phyloP scores from a whole-genome alignment of 2,329 filamentous ascomycete genomes.

The Colletotrichum lentis region DNA sequence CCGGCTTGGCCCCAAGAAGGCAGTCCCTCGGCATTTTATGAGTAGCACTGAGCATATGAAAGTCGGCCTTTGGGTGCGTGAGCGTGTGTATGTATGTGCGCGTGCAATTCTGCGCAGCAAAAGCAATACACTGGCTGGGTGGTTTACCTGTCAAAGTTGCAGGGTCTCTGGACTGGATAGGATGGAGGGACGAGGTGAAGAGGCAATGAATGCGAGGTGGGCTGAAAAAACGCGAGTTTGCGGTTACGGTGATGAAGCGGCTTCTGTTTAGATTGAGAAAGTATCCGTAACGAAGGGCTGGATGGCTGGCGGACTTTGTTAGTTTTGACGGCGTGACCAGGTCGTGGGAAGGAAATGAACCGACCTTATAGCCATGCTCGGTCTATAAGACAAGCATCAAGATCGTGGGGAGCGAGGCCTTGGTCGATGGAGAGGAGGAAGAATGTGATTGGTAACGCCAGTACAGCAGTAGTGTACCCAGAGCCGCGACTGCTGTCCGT shows the following conservation, averaged over 20 bases:
- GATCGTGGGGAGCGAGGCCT: neutral
- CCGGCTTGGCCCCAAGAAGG: slow-evolving; percentile 19
- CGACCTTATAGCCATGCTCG: neutral
- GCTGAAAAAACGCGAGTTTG: slow-evolving; percentile 5
- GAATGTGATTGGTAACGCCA: too few relatives aligned
- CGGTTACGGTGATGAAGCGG: neutral
- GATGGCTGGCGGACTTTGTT: slow-evolving; percentile 11
- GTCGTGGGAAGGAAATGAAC: neutral
- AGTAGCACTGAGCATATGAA: slow-evolving; percentile 36
- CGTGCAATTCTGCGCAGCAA: slow-evolving; percentile 7
- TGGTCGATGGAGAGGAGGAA: slow-evolving; percentile 2
- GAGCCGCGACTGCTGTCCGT: too few relatives aligned
- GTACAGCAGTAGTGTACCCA: too few relatives aligned
- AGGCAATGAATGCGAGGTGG: neutral
- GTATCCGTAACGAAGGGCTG: neutral
- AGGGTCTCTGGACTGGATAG: neutral
- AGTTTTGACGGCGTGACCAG: neutral
- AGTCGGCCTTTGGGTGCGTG: slow-evolving; percentile 23
- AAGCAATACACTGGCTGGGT: slow-evolving; percentile 15
- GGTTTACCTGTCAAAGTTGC: slow-evolving; percentile 12
- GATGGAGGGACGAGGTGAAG: neutral
- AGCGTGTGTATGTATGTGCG: neutral
- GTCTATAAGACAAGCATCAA: slow-evolving; percentile 21
- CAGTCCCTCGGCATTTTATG: slow-evolving; percentile 38
- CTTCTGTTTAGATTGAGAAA: neutral